A percentile compares a stretch with the other conserved stretches of the same genome.
Conservation (phyloP, 805 yeast genomes). For the Ogataea trehalophila region DNA sequence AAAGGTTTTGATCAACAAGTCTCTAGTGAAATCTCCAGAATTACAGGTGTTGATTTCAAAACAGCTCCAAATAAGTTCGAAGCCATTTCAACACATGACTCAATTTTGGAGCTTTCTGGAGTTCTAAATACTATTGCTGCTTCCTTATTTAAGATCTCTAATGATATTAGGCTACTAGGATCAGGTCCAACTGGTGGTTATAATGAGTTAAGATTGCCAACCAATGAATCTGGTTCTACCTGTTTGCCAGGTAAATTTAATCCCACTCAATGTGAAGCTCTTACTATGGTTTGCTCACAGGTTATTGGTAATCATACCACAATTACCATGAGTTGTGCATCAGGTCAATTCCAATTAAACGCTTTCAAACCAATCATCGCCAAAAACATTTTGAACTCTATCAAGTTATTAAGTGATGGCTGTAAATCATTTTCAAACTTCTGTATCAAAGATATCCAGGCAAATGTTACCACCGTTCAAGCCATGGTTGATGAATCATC, state of each 20-base stretch:
- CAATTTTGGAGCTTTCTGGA: conserved; percentile 94
- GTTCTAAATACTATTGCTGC: conserved; percentile 92
- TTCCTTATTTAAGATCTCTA: conserved; percentile 90
- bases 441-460: conserved; percentile 89
- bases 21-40: conserved; percentile 74
- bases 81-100: conserved; percentile 97
- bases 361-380: conserved; percentile 95
- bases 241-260: conserved; percentile 99
- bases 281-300: conserved; percentile 96
- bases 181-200: conserved; percentile 99
- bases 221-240: conserved; percentile 97
- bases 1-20: conserved; percentile 80
- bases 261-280: conserved; percentile 97
- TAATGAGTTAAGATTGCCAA: conserved; percentile 91
- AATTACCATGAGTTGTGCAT: conserved; percentile 94
- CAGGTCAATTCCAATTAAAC: conserved; percentile 96
- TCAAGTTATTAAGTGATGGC: conserved; percentile 86
- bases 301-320: conserved; percentile 94
- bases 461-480: conserved; percentile 78
- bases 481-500: conserved; percentile 85
- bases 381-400: conserved; percentile 80
- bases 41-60: conserved; percentile 81
- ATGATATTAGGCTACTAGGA: conserved; percentile 94
- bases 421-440: conserved; percentile 79
- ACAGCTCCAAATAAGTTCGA: conserved; percentile 98